Evolutionary conservation across 306 rosid species (phyloP).

Genomic region (Morella rubra): DNA sequence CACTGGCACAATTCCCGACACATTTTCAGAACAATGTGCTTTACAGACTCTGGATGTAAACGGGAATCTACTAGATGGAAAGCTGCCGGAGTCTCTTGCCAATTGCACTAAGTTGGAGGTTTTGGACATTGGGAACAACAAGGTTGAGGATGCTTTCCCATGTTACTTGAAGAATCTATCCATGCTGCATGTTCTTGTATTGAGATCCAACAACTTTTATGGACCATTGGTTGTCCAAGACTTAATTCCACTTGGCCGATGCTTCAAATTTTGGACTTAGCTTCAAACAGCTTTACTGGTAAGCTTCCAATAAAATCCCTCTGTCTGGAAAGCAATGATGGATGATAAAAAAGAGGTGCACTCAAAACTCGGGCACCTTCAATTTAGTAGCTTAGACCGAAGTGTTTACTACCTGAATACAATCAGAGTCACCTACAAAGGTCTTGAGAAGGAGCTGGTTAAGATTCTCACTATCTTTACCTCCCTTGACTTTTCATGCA

Average conservation of each 20-base stretch:
- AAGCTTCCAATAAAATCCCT: background rate
- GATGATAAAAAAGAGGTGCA: background rate
- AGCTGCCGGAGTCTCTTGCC: background rate
- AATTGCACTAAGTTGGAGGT: background rate
- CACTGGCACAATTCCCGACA: conserved; percentile 16
- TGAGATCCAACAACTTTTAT: background rate
- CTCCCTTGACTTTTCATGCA: conserved; percentile 35
- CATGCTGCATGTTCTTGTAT: background rate
- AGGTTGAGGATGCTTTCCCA: background rate
- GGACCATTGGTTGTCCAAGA: background rate
- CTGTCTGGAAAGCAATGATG: conserved; percentile 15
- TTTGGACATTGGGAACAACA: background rate
- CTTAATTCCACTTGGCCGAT: background rate
- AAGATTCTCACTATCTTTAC: conserved; percentile 35
- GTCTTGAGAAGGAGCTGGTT: conserved; percentile 19
- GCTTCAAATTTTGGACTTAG: background rate
- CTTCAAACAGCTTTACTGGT: background rate
- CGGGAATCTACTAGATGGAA: conserved; percentile 21
- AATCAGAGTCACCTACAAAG: conserved; percentile 35
- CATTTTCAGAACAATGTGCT: conserved; percentile 23
- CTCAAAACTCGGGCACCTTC: conserved; percentile 15
- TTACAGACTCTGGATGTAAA: conserved; percentile 31
- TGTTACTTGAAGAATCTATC: background rate
- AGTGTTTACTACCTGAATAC: conserved; percentile 29
- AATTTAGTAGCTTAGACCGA: background rate